Evolutionary conservation across 768 basidiomycete genomes (phyloP), one percentile per base, ranked within the genome.

Genomic region (Boletales sp.): DNA sequence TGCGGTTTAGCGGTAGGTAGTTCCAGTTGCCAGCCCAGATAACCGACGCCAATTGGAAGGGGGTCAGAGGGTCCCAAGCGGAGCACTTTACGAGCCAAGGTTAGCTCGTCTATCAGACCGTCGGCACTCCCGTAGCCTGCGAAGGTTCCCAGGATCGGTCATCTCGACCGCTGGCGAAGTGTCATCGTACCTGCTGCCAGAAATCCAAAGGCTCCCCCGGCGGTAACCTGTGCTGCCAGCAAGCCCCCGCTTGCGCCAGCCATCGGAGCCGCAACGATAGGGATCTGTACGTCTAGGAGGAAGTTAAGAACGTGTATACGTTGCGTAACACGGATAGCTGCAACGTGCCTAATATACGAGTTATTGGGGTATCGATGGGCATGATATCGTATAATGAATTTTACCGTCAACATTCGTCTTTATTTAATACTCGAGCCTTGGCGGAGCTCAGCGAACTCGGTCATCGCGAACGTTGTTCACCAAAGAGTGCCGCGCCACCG

Each of bases 201-300:
- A 63, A 91, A 90, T 2, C 87, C 90, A 48, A 90, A 84, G 14
- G 84, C 90, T 18, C 90, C 90, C 8, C 72, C 87, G 3, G 75
- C 73, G 17, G 80, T 74, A 30, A 87, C 84, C 47, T 80, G 73
- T 5, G 82, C 81, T 21, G 83, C 83, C 18, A 85, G 62, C 17
- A 64, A 65, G 41, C 84, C 87, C 41, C 85, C 83, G 49, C 80
- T 76, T 4, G 79, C 87, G 13, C 80, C 81, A 1, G 82, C 82
- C 89, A 91, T 91, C 1, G 87, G 79, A 1, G 81, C 80, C 15
- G 73, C 71, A 5, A 90, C 70, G 37, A 90, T 64, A 21, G 89
- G 89, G 15, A 76, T 72, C 42, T 72, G 68, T 27, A 83, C 71
- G 35, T 72, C 86, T 86, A 52, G 4, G 35, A 18, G 36, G n/a